Evolutionary conservation across 106 monocot species (phyloP), one percentile per base, ranked within the genome.

Genomic region (Allium sativum): DNA sequence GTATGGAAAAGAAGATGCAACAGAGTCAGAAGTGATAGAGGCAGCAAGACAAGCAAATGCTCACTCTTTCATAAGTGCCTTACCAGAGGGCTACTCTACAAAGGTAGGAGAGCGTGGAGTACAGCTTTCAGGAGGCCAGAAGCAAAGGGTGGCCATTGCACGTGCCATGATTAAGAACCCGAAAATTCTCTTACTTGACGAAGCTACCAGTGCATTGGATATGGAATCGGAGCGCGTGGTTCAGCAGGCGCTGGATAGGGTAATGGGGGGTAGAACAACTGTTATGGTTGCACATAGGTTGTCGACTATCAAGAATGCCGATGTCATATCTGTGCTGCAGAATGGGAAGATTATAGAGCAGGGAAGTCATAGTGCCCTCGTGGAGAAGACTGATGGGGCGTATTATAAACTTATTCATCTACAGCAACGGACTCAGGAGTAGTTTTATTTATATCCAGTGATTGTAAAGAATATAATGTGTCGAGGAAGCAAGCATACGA

Each of bases 61-160:
- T 12, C 48, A 50, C 48, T 50, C 48, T 15, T 94, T 94, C 85
- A 81, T 93, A 41, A 89, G 81, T 48, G 68, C 76, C 3, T 69
- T 93, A 41, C 93, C 93, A 0, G 85, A 93, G 51, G 93, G 89
- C 17, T 93, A 93, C 78, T 52, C 50, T 2, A 93, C 93, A 0
- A 78, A 74, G 52, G 85, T 76, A 8, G 85, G 85, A 40, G 81
- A 86, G 68, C 64, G 85, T 31, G 48, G 48, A 7, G 48, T 50
- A 11, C 48, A 50, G 48, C 48, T 50, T 2, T 50, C 48, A 11
- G 48, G 48, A 15, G 48, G 48, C 48, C 48, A 50, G 15, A 50
- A 50, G 15, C 48, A 50, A 6, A 11, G 48, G 48, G 48, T 50
- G 11, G 48, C 48, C 11, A 50, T 50, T 6, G 48, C 48, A 11